A percentile compares a stretch with the other conserved stretches of the same genome.
phyloP scores from a whole-genome alignment of 1,139 yeast genomes.

The Petasospora rhodanensis region DNA sequence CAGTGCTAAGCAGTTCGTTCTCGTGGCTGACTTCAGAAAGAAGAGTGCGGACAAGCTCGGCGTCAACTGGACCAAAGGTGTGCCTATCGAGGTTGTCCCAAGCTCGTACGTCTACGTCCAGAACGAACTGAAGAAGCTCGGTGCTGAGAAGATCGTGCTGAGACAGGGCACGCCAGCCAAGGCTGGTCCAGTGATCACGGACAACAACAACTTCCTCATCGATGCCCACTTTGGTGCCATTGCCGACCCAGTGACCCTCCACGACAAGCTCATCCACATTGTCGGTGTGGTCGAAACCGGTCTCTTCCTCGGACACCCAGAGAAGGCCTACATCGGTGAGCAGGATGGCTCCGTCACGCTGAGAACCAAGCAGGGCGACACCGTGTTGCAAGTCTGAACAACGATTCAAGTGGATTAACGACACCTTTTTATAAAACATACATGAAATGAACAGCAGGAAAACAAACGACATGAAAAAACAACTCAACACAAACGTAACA shows the following conservation, averaged over 20 bases:
- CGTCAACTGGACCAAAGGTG: conserved; percentile 79
- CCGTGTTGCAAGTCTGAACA: conserved; percentile 1
- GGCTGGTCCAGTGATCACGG: conserved; percentile 98
- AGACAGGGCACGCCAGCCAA: conserved; percentile 89
- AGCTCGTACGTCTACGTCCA: conserved; percentile 76
- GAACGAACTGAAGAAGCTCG: conserved; percentile 55
- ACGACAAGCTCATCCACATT: conserved; percentile 60
- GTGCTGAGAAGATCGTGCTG: conserved; percentile 61
- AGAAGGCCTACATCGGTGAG: conserved; percentile 85
- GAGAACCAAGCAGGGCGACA: conserved; percentile 25
- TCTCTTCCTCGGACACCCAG: conserved; percentile 66
- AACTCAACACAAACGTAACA: no score
- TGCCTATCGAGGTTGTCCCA: conserved; percentile 95
- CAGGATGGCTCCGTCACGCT: conserved; percentile 57
- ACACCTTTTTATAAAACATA: background rate
- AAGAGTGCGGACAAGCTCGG: conserved; percentile 66
- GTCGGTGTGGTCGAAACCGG: conserved; percentile 99
- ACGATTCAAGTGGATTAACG: background rate
- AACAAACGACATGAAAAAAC: no score
- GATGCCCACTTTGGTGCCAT: conserved; percentile 92
- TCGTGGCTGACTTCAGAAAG: conserved; percentile 93
- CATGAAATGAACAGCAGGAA: no score
- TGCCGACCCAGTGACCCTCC: conserved; percentile 54
- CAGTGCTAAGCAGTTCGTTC: conserved; percentile 69
- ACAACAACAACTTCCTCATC: conserved; percentile 86